Evolutionary conservation across 306 rosid genomes (phyloP).

Genomic region (apple (Malus domestica)): DNA sequence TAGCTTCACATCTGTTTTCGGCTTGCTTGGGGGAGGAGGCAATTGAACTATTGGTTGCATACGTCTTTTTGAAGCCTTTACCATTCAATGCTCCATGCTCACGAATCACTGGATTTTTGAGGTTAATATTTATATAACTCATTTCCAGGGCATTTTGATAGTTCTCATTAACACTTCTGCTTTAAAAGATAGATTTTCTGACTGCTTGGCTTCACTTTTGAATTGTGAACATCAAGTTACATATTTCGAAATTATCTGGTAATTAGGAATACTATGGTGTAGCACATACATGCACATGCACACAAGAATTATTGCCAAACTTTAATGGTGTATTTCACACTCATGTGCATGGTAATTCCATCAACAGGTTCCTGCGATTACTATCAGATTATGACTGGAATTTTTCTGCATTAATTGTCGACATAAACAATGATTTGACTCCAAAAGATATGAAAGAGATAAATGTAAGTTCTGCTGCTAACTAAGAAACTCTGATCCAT

Average conservation of each 20-base stretch:
- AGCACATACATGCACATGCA: not conserved
- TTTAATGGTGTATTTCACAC: not conserved
- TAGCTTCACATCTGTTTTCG: slow-evolving; percentile 84
- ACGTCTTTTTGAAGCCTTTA: slow-evolving; percentile 71
- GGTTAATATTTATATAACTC: slow-evolving; percentile 41
- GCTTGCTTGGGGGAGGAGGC: slow-evolving; percentile 90
- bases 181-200: not conserved
- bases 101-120: slow-evolving; percentile 75
- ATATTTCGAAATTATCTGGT: not conserved
- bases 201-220: not conserved
- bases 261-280: not conserved
- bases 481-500: slow-evolving; percentile 1
- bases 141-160: not conserved
- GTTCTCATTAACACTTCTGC: not conserved
- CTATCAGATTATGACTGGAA: slow-evolving; percentile 81
- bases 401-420: slow-evolving; percentile 69
- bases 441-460: slow-evolving; percentile 59
- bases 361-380: slow-evolving; percentile 68
- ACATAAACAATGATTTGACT: slow-evolving; percentile 64
- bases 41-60: slow-evolving; percentile 79
- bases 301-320: not conserved
- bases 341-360: slow-evolving; percentile 3
- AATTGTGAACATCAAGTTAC: not conserved
- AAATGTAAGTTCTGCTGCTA: slow-evolving; percentile 44
- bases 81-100: slow-evolving; percentile 77